Conservation (phyloP, 306 rosid species). For the Arachis stenosperma region DNA sequence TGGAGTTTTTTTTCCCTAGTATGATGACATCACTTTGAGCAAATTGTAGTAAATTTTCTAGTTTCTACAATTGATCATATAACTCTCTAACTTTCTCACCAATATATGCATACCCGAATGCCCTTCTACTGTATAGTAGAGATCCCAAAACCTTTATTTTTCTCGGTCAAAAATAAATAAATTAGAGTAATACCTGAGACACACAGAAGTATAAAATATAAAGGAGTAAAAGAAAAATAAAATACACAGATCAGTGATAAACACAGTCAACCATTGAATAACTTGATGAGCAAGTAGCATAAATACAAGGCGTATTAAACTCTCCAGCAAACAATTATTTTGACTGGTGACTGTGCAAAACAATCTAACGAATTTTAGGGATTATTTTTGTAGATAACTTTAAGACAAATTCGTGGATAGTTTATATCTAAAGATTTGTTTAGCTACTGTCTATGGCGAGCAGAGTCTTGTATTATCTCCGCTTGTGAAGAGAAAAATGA, state of each 20-base stretch:
- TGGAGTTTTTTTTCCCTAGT: no score
- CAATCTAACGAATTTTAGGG: slow-evolving; percentile 18
- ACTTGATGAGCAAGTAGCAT: slow-evolving; percentile 18
- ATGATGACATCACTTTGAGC: no score
- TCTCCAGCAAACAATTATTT: slow-evolving; percentile 16
- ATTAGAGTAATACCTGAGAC: not conserved
- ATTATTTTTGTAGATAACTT: slow-evolving; percentile 31
- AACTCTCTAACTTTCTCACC: no score
- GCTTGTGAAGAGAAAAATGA: not conserved
- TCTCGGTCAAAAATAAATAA: not conserved
- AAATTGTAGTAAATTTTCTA: no score
- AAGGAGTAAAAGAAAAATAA: not conserved
- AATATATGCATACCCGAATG: not conserved
- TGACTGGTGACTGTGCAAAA: slow-evolving; percentile 13
- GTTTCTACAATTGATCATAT: no score
- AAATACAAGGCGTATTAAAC: not conserved
- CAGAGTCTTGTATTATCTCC: slow-evolving; percentile 18
- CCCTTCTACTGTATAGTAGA: not conserved
- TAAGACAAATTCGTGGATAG: slow-evolving; percentile 3
- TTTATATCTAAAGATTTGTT: slow-evolving; percentile 10
- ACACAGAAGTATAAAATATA: slow-evolving; percentile 11
- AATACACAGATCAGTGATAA: slow-evolving; percentile 11
- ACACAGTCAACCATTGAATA: slow-evolving; percentile 16
- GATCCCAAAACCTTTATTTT: not conserved
- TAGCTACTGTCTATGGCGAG: slow-evolving; percentile 1